Conservation (phyloP, 169 alveolate genomes). For the Plasmodium cynomolgi region DNA sequence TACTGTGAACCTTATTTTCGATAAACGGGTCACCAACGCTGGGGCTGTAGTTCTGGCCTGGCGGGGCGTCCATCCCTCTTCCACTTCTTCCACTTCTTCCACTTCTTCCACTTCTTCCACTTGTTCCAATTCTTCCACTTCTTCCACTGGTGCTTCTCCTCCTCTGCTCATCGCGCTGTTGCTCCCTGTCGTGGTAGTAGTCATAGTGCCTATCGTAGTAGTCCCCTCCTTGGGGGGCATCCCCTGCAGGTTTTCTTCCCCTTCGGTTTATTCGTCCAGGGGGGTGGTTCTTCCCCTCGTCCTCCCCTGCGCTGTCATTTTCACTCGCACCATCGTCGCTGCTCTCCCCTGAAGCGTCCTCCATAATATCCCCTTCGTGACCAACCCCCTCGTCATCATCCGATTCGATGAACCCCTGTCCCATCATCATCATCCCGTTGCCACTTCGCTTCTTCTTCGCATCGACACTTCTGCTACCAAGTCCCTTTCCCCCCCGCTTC, state of each 20-base stretch:
- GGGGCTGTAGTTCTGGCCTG: neutral
- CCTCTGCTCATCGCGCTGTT: neutral
- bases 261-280: neutral
- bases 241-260: neutral
- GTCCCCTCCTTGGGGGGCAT: neutral
- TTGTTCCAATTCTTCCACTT: too few relatives aligned
- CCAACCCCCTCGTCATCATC: neutral
- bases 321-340: neutral
- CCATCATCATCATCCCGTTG: neutral
- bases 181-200: neutral
- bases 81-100: neutral
- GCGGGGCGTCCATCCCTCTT: neutral
- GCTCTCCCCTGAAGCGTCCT: neutral
- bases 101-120: neutral
- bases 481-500: neutral
- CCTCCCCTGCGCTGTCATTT: neutral
- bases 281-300: neutral
- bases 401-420: neutral
- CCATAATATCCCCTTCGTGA: neutral
- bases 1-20: neutral
- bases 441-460: neutral
- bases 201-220: neutral
- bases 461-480: neutral
- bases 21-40: neutral
- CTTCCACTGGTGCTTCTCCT: too few relatives aligned